Conservation (phyloP, 805 yeast species). For the Yarrowia alimentaria region DNA sequence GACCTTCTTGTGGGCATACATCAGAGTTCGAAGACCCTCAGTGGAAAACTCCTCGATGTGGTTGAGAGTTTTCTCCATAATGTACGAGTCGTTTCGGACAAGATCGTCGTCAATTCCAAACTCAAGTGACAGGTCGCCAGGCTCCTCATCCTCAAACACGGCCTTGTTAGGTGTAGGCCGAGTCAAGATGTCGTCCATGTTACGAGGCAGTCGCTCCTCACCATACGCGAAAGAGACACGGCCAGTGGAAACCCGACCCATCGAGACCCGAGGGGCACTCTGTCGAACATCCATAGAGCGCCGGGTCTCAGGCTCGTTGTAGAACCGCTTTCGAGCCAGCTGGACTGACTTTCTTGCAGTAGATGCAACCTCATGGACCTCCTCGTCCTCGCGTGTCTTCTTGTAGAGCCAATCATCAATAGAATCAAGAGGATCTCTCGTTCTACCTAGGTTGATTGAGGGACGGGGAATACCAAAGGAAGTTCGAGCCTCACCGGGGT, state of each 20-base stretch:
- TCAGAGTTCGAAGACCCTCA: conserved; percentile 87
- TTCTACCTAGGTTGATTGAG: conserved; percentile 35
- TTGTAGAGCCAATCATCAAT: conserved; percentile 35
- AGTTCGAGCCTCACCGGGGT: conserved; percentile 26
- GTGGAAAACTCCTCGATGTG: conserved; percentile 93
- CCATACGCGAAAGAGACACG: conserved; percentile 21
- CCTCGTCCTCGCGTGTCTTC: conserved; percentile 35
- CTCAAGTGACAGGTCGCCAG: conserved; percentile 12
- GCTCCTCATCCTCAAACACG: conserved; percentile 4
- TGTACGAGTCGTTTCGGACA: conserved; percentile 67
- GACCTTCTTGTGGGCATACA: conserved; percentile 78
- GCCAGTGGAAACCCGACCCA: conserved; percentile 9
- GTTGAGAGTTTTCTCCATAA: conserved; percentile 79
- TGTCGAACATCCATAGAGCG: conserved; percentile 25
- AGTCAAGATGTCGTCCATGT: conserved; percentile 23
- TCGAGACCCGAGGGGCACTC: conserved; percentile 3
- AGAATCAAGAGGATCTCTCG: conserved; percentile 34
- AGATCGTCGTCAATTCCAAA: conserved; percentile 50
- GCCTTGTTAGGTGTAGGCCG: not conserved
- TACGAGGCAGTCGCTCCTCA: conserved; percentile 19
- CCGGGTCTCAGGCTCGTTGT: conserved; percentile 31
- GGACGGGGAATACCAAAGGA: conserved; percentile 36
- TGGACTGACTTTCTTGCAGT: conserved; percentile 34
- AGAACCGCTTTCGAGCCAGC: conserved; percentile 34
- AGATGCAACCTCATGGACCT: conserved; percentile 36